Base-by-base conservation (phyloP, 345 rosid genomes). In the Cochlearia excelsa region DNA sequence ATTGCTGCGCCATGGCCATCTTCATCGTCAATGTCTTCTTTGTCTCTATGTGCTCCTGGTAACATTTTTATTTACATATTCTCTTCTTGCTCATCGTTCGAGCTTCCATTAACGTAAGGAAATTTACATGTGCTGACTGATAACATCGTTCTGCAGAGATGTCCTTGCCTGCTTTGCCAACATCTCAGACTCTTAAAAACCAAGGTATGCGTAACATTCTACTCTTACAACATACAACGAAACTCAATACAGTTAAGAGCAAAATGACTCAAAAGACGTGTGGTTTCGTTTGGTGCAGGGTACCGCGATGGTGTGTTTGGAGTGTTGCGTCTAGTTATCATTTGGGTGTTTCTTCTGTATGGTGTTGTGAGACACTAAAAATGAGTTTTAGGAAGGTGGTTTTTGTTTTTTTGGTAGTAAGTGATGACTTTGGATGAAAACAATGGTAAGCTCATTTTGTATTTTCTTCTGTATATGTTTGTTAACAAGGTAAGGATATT, bases 31-130 rank as follows among this genome's bases (percentile, higher is more conserved):
- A 64, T 87, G 76, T 73, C 97, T 61, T 78, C 97, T 29, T 31
- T 87, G 71, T 89, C 99, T 38, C 84, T 93, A 9, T 93, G 99
- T 76, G 95, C 99, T 56, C 95, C 97, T 34, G 99, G 97, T 92
- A 77, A 63, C 47, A 58, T 43, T 55, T 47, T 31, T 30, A 56
- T 44, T 6, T 11, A 1, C 48, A 2, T 28, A 3, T 49, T 66
- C n/a, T 46, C 30, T 51, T 30, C 33, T 55, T 34, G 5, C 23
- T 66, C 16, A 10, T 11, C 2, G 10, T 54, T 46, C 5, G 38
- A 51, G 54, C 43, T 46, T 57, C 44, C 29, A 38, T 26, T 10
- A 9, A 43, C 46, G 16, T 29, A 11, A 37, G 27, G 9, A 48
- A 44, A 0, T 30, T 10, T 4, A 48, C 54, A 52, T 56, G 1